Percentiles rank a stretch among this genome's conserved stretches.
Evolutionary conservation across 371 early-diverging fungal genomes (phyloP).

Genomic region (Dinochytrium kinnereticum): DNA sequence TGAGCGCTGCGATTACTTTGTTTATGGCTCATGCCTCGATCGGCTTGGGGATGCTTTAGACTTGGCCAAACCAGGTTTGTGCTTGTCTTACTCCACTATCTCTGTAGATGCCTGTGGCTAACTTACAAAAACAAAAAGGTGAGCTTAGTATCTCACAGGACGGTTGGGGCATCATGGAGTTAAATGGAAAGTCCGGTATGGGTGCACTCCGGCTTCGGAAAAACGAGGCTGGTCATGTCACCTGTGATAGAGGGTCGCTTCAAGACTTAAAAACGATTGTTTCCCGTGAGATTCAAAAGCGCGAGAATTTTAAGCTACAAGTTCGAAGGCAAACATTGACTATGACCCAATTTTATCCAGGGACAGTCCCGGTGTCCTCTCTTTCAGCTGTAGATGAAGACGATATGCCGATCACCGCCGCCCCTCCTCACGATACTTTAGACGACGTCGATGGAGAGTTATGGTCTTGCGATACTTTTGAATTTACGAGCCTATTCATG

Average conservation of each 20-base stretch:
- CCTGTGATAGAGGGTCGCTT: not conserved
- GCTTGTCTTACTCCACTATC: too few relatives aligned
- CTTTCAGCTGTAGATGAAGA: not conserved
- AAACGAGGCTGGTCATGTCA: not conserved
- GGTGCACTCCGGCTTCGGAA: not conserved
- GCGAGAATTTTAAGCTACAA: not conserved
- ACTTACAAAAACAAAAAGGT: not conserved
- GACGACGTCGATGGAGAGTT: not conserved
- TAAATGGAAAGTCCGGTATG: not conserved
- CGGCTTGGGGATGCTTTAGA: slow-evolving; percentile 32
- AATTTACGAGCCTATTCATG: slow-evolving; percentile 27
- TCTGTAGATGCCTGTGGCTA: not conserved
- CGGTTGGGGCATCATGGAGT: slow-evolving; percentile 4
- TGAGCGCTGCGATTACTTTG: slow-evolving; percentile 31
- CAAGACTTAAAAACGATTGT: not conserved
- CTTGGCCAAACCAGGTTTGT: slow-evolving; percentile 23
- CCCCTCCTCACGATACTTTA: not conserved
- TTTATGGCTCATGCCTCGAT: slow-evolving; percentile 27
- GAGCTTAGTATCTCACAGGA: slow-evolving; percentile 6
- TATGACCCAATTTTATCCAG: too few relatives aligned
- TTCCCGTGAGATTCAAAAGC: not conserved
- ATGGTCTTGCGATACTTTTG: not conserved
- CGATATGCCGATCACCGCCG: not conserved
- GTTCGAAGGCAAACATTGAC: not conserved
- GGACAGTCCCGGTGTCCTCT: too few relatives aligned